Conservation (phyloP, 352 stramenopile genomes). For the Thalassiosira livingstoniorum region DNA sequence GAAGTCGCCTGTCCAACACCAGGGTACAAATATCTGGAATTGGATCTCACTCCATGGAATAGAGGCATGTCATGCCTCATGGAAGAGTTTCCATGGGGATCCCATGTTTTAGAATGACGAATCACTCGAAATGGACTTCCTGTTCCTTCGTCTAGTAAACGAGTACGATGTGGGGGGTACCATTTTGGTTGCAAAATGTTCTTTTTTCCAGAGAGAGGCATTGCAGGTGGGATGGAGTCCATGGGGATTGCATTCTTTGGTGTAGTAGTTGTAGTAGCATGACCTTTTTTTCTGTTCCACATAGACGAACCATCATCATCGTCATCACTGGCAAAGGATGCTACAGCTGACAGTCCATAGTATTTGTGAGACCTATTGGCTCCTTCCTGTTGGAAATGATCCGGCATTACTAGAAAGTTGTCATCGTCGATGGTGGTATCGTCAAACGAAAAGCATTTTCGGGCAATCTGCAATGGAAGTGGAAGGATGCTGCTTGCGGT, state of each 20-base stretch:
- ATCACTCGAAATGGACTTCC: conserved; percentile 36
- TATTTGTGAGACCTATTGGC: conserved; percentile 13
- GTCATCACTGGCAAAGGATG: conserved; percentile 31
- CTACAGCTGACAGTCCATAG: conserved; percentile 54
- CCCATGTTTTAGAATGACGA: conserved; percentile 32
- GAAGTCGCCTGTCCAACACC: conserved; percentile 19
- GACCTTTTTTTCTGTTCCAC: too few species aligned
- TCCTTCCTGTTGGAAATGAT: conserved; percentile 4
- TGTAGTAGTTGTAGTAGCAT: not conserved
- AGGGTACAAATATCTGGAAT: not conserved
- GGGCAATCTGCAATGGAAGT: conserved; percentile 43
- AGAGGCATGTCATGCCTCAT: not conserved
- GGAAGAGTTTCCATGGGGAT: conserved; percentile 18
- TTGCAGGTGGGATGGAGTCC: not conserved
- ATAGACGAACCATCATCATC: not conserved
- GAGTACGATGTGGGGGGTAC: conserved; percentile 7
- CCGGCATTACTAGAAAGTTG: conserved; percentile 29
- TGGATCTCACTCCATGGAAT: not conserved
- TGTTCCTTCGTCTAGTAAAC: not conserved
- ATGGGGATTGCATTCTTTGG: not conserved
- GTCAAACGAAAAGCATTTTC: conserved; percentile 61
- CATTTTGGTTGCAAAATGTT: conserved; percentile 21
- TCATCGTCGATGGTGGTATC: conserved; percentile 58
- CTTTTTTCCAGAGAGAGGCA: not conserved
- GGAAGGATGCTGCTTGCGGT: conserved; percentile 28